phyloP scores from a whole-genome alignment of 108 stramenopile genomes.

The Pseudonitzschia multiseries region DNA sequence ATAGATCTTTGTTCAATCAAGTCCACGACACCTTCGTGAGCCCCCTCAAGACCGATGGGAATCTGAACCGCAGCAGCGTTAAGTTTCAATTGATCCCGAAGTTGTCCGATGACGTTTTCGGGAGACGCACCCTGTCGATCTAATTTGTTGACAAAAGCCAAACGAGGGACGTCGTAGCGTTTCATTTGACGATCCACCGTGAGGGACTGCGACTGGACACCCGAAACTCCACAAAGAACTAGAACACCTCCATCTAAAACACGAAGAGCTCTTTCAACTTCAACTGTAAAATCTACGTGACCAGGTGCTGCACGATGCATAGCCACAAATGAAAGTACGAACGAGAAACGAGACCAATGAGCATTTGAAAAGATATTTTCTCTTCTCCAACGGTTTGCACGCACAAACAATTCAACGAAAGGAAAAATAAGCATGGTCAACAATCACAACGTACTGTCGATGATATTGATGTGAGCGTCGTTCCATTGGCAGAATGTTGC shows the following conservation, averaged over 20 bases:
- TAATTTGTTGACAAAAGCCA: conserved; percentile 99
- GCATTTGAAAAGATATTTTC: not conserved
- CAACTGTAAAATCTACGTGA: conserved; percentile 86
- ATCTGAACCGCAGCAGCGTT: conserved; percentile 97
- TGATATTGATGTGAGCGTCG: conserved; percentile 97
- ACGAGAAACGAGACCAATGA: not conserved
- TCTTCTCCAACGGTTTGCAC: not conserved
- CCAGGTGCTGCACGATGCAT: conserved; percentile 75
- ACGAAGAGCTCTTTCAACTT: conserved; percentile 97
- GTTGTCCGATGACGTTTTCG: conserved; percentile 81
- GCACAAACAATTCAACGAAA: not conserved
- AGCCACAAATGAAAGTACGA: not conserved
- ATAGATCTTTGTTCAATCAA: conserved; percentile 72
- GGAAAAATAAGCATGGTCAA: not conserved
- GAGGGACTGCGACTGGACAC: conserved; percentile 97
- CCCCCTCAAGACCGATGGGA: conserved; percentile 94
- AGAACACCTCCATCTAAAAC: conserved; percentile 98
- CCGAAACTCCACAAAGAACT: conserved; percentile 96
- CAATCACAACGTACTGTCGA: conserved; percentile 63
- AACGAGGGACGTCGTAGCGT: conserved; percentile 96
- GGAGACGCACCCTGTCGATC: conserved; percentile 97
- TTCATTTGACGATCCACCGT: conserved; percentile 99
- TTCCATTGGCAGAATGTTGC: conserved; percentile 98
- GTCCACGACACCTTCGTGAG: conserved; percentile 94
- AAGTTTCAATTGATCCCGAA: conserved; percentile 86